Evolutionary conservation across 2,329 filamentous ascomycete genomes (phyloP).

Genomic region (Pseudohalonectria lignicola): DNA sequence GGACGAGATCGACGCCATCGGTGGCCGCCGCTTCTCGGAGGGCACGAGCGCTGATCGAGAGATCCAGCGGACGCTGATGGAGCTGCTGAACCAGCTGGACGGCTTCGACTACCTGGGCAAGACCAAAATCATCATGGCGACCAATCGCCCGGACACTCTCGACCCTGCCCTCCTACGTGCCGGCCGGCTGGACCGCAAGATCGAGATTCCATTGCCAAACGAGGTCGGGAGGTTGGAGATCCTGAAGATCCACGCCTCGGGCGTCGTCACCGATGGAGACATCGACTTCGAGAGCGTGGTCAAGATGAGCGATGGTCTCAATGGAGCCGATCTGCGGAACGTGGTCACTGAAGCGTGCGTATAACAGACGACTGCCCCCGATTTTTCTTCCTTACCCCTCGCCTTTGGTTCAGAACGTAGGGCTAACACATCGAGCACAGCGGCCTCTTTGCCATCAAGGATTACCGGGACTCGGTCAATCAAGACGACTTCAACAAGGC

Average conservation of each 20-base stretch:
- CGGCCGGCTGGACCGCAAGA: constrained; percentile 90
- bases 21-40: constrained; percentile 90
- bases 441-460: constrained; percentile 95
- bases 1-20: constrained; percentile 99
- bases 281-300: constrained; percentile 99
- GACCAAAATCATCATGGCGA: constrained; percentile 99
- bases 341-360: constrained; percentile 97
- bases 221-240: constrained; percentile 95
- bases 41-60: constrained; percentile 96
- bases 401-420: not conserved
- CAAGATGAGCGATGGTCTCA: constrained; percentile 98
- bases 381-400: not conserved
- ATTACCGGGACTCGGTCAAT: constrained; percentile 90
- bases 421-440: constrained; percentile 36
- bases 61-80: constrained; percentile 97
- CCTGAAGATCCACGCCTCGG: constrained; percentile 88
- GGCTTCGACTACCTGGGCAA: constrained; percentile 99
- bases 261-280: constrained; percentile 83
- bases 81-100: constrained; percentile 94
- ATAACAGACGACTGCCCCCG: no score
- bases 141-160: constrained; percentile 91
- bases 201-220: constrained; percentile 94
- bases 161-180: constrained; percentile 88
- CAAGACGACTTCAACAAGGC: constrained; percentile 99
- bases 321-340: constrained; percentile 94